Base-by-base conservation (phyloP, 2,329 filamentous ascomycete species). In the Fusarium foetens region DNA sequence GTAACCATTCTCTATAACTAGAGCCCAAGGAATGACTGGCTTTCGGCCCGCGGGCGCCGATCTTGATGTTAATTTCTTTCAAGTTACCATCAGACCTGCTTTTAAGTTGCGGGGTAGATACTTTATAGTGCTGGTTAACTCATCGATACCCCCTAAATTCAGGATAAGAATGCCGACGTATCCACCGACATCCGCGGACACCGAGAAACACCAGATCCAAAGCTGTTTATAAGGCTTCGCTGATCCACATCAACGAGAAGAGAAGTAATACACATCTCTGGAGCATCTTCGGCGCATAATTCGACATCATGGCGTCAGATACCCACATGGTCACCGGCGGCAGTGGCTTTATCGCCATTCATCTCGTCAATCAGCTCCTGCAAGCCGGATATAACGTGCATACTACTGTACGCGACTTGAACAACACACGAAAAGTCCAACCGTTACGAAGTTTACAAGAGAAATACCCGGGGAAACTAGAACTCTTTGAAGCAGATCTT, bases 291-390 rank as follows among this genome's bases (percentile, higher is more conserved):
- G 23, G 3, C 49, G 11, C 19, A 27, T 27, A 12, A 13, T n/a
- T 38, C 13, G 19, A 25, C 13, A 27, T 1, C 17, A 55, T 55
- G 52, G 38, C 27, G 8, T 33, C 52, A 21, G 8, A n/a, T 5
- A 55, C 16, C 5, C 39, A 57, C 13, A 25, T 57, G 29, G 29
- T 57, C 29, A 57, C 53, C 4, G 53, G 53, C 7, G 53, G 53
- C 16, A 57, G 53, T 33, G 53, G 53, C 23, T 57, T 57, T 21
- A 46, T 57, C n/a, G 53, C 53, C 23, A 25, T 27, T 11, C 53
- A 57, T 33, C 53, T 57, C 53, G n/a, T 35, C 39, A 57, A 57
- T 19, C 53, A 57, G 14, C 53, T 57, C 29, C 39, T 57, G 0
- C 8, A 25, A 12, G 39, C 19, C 14, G 53, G 53, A 13, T 57